These are phyloP conservation scores for Trichoderma aggressivum DNA, from an alignment of 2,329 filamentous ascomycete genomes.

Conservation along the genomic window DNA sequence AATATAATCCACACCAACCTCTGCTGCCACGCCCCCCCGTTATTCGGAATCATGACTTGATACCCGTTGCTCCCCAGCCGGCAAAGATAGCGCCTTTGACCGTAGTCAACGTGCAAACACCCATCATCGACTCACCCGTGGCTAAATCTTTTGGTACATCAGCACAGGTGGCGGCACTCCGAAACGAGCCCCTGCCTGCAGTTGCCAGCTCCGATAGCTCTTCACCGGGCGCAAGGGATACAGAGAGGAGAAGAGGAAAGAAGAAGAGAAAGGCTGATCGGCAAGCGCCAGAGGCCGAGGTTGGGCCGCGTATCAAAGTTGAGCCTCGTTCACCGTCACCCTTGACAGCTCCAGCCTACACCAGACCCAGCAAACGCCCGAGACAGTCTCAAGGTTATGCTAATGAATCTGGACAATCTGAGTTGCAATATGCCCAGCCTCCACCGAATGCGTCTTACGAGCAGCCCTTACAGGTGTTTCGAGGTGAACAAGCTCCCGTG, in stretches of 20 bases:
- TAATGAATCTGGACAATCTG: conserved; percentile 30
- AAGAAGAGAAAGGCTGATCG: conserved; percentile 53
- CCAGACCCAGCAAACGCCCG: conserved; percentile 56
- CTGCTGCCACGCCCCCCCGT: conserved; percentile 51
- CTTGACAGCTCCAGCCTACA: conserved; percentile 49
- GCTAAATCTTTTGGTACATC: conserved; percentile 22
- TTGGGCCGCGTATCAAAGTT: conserved; percentile 57
- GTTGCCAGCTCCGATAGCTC: conserved; percentile 60
- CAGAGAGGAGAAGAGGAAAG: conserved; percentile 49
- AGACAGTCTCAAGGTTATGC: conserved; percentile 45
- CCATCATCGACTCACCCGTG: neutral
- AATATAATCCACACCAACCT: conserved; percentile 22
- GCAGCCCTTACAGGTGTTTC: conserved; percentile 28
- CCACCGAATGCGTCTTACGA: conserved; percentile 35
- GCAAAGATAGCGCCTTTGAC: conserved; percentile 63
- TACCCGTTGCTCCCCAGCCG: conserved; percentile 71
- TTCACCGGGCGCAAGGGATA: conserved; percentile 47
- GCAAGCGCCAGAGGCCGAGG: conserved; percentile 45
- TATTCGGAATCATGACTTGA: conserved; percentile 69
- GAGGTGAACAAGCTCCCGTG: conserved; percentile 32
- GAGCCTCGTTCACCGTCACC: conserved; percentile 65
- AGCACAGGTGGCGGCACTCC: conserved; percentile 56
- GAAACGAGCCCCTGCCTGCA: conserved; percentile 44
- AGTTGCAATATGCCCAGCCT: conserved; percentile 44
- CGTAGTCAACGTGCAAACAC: conserved; percentile 39